phyloP scores from a whole-genome alignment of 495 filamentous ascomycete genomes.

The Lichenothelia convexa region DNA sequence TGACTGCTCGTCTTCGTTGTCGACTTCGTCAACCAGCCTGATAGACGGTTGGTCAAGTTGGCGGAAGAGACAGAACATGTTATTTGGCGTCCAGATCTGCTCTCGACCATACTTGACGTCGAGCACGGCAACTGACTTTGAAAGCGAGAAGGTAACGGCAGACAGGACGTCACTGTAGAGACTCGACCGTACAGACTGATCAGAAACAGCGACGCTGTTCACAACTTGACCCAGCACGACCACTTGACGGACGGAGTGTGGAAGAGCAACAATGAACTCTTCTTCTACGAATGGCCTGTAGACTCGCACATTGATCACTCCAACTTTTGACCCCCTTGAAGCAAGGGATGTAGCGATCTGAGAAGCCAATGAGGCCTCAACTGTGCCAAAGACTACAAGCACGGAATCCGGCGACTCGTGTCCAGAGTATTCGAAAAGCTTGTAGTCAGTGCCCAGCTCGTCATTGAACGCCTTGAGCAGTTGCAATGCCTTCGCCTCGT shows the following conservation, averaged over 20 bases:
- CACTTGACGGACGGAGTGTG: constrained; percentile 52
- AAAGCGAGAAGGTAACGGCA: constrained; percentile 52
- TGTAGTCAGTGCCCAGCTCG: constrained; percentile 83
- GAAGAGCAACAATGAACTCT: constrained; percentile 67
- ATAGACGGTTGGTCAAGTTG: constrained; percentile 23
- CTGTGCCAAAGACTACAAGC: constrained; percentile 78
- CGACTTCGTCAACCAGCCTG: constrained; percentile 27
- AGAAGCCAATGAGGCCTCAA: constrained; percentile 67
- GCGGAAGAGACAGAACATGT: constrained; percentile 45
- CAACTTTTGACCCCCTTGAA: constrained; percentile 53
- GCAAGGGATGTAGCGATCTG: constrained; percentile 62
- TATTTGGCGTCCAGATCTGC: constrained; percentile 63
- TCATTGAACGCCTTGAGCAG: constrained; percentile 70
- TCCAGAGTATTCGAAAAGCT: constrained; percentile 88
- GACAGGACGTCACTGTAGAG: constrained; percentile 80
- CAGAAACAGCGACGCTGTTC: constrained; percentile 36
- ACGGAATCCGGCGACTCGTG: constrained; percentile 58
- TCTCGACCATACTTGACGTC: constrained; percentile 83
- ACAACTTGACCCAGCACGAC: constrained; percentile 48
- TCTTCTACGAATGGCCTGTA: constrained; percentile 92
- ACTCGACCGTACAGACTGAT: constrained; percentile 56
- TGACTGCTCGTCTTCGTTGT: constrained; percentile 29
- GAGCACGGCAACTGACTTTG: constrained; percentile 44
- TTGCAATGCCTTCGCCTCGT: constrained; percentile 53
- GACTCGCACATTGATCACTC: constrained; percentile 76